Evolutionary conservation across 805 yeast genomes (phyloP).

Genomic region (Candida nanaspora): DNA sequence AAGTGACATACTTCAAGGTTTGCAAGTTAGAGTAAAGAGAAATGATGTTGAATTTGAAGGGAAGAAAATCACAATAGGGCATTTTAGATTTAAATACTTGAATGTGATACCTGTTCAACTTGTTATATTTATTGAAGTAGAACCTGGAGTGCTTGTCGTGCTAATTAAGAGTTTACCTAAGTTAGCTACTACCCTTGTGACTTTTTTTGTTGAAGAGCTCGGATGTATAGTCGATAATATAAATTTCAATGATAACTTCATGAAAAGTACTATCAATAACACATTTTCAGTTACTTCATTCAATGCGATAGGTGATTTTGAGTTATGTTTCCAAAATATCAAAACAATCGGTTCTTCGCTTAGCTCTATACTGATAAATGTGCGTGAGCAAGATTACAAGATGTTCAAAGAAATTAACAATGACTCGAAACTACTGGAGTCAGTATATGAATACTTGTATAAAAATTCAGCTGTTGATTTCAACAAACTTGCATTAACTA

Average conservation of each 20-base stretch:
- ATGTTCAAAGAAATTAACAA: conserved; percentile 4
- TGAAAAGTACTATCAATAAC: conserved; percentile 8
- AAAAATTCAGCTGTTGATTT: conserved; percentile 21
- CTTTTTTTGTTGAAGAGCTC: conserved; percentile 15
- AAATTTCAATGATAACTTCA: conserved; percentile 7
- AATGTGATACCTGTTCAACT: conserved; percentile 21
- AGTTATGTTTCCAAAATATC: conserved; percentile 11
- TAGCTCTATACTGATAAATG: conserved; percentile 18
- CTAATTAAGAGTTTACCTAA: conserved; percentile 14
- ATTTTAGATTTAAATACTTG: conserved; percentile 22
- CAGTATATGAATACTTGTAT: conserved; percentile 15
- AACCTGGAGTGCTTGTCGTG: conserved; percentile 13
- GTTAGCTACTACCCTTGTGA: conserved; percentile 12
- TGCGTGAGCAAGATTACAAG: conserved; percentile 16
- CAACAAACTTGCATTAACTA: conserved; percentile 16
- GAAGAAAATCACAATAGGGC: conserved; percentile 14
- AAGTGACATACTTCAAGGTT: conserved; percentile 10
- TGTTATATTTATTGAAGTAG: conserved; percentile 16
- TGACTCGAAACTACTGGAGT: conserved; percentile 6
- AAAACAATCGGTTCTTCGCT: conserved; percentile 9
- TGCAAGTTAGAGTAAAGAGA: conserved; percentile 19
- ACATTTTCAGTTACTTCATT: conserved; percentile 1
- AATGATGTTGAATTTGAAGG: conserved; percentile 7
- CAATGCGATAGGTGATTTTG: conserved; percentile 12
- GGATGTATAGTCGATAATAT: conserved; percentile 14